phyloP scores from a whole-genome alignment of 2,329 filamentous ascomycete genomes.

The Chalara sp. region DNA sequence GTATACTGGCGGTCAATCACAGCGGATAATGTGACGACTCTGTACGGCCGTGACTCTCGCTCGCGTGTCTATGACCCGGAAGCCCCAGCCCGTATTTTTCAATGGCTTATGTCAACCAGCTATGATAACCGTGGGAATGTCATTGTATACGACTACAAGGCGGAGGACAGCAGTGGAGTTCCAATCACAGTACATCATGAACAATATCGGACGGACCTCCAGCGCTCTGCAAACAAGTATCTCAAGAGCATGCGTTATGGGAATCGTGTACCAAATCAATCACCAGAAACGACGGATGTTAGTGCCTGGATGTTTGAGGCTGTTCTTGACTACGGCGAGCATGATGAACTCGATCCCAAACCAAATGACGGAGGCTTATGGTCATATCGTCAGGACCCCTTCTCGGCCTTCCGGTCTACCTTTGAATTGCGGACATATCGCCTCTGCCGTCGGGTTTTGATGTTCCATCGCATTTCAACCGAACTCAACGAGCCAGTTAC shows the following conservation, averaged over 20 bases:
- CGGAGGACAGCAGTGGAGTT: background rate
- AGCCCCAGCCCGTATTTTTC: background rate
- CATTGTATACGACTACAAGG: constrained; percentile 1
- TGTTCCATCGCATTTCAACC: no score
- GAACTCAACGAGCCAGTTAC: no score
- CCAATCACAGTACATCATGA: background rate
- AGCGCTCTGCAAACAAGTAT: background rate
- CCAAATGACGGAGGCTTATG: background rate
- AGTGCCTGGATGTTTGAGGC: background rate
- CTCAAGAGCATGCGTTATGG: background rate
- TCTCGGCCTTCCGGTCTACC: constrained; percentile 1
- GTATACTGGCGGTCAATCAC: background rate
- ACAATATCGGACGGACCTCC: background rate
- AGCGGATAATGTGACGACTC: background rate
- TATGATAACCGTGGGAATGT: constrained; percentile 1
- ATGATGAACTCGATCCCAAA: background rate
- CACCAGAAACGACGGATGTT: background rate
- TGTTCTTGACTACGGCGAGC: constrained; percentile 1
- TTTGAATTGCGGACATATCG: constrained; percentile 4
- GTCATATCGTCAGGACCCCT: constrained; percentile 1
- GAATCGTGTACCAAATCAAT: background rate
- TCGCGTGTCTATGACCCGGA: background rate
- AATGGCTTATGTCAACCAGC: constrained; percentile 1
- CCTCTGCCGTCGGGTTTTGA: no score
- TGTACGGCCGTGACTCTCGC: background rate